Conservation (phyloP, 441 rosid genomes). For the Omphalea diandra region DNA sequence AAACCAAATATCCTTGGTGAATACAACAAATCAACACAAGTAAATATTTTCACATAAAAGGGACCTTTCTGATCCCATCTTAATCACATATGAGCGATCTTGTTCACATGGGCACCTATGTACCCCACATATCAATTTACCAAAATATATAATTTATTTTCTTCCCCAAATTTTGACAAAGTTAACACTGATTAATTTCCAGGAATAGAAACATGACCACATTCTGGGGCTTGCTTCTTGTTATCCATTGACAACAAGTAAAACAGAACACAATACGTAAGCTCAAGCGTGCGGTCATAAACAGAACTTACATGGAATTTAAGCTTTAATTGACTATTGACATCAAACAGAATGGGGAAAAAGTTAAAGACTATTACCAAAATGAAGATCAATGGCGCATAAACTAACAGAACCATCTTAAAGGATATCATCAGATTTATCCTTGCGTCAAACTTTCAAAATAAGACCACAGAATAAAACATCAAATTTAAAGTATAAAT, state of each 20-base stretch:
- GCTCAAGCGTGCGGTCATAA: neutral
- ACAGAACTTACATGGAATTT: neutral
- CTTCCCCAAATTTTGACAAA: neutral
- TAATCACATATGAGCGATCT: neutral
- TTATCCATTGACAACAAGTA: neutral
- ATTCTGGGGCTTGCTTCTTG: no score
- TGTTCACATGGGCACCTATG: neutral
- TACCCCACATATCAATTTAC: no score
- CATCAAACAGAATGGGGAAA: neutral
- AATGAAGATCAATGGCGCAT: no score
- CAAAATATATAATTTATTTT: no score
- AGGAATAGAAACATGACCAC: neutral
- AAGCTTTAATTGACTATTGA: neutral
- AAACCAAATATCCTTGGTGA: neutral
- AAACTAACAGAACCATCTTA: no score
- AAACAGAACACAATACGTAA: neutral
- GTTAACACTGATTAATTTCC: neutral
- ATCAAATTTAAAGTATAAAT: neutral
- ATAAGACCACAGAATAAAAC: neutral
- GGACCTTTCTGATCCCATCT: neutral
- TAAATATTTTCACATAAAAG: slow-evolving; percentile 3
- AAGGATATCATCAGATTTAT: neutral
- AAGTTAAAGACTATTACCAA: no score
- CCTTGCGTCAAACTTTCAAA: neutral
- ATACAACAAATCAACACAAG: neutral